These are phyloP conservation scores for Cladophialophora carrionii DNA, from an alignment of 2,329 filamentous ascomycete genomes.

Conservation along the genomic window DNA sequence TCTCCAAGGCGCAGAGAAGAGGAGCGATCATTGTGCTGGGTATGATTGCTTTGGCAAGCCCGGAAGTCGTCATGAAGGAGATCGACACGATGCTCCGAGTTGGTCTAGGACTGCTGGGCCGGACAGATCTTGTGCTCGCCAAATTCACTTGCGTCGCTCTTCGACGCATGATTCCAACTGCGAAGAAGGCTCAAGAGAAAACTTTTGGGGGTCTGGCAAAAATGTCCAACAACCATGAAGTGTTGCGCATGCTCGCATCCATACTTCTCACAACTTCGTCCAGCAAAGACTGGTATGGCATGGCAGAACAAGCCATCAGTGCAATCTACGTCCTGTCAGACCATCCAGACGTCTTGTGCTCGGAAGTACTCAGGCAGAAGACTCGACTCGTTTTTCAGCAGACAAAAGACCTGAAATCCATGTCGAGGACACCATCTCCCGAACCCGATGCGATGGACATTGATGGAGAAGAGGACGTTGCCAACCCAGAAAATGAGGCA, in stretches of 20 bases:
- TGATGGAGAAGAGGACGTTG: conserved; percentile 33
- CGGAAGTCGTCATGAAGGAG: conserved; percentile 90
- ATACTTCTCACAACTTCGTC: conserved; percentile 85
- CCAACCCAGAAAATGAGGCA: conserved; percentile 26
- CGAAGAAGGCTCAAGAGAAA: conserved; percentile 76
- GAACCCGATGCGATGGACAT: conserved; percentile 43
- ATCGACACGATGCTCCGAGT: conserved; percentile 93
- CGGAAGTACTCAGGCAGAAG: conserved; percentile 84
- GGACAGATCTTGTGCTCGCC: conserved; percentile 81
- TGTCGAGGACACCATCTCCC: conserved; percentile 44
- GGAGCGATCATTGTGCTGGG: conserved; percentile 95
- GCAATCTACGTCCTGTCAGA: conserved; percentile 94
- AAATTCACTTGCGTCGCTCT: conserved; percentile 96
- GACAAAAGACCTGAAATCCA: conserved; percentile 47
- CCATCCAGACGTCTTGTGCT: conserved; percentile 90
- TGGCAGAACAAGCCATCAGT: conserved; percentile 93
- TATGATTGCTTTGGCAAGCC: conserved; percentile 91
- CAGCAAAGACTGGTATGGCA: conserved; percentile 91
- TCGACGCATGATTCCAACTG: conserved; percentile 82
- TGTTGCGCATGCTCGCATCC: conserved; percentile 76
- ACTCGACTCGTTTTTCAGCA: conserved; percentile 76
- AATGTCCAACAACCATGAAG: conserved; percentile 87
- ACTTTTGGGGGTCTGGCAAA: conserved; percentile 64
- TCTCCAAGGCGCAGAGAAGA: conserved; percentile 84
- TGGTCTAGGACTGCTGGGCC: conserved; percentile 78